Base-by-base conservation (phyloP, 805 yeast species). In the Ogataea allantospora region DNA sequence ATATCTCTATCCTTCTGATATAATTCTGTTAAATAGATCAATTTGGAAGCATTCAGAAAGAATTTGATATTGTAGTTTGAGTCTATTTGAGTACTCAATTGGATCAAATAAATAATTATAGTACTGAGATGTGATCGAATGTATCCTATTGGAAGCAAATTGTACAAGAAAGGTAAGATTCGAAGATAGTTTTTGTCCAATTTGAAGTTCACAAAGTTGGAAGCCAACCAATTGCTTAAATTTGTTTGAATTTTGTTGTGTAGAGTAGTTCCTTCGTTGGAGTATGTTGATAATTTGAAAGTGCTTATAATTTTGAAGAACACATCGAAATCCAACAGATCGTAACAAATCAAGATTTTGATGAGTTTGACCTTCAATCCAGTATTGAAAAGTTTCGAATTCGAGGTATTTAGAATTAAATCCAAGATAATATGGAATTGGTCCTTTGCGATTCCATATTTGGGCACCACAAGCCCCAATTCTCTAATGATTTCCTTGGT, bases 121-220 rank as follows among this genome's bases (percentile, higher is more conserved):
- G 43, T 30, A 13, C 49, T 22, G n/a, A 58, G 35, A 27, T 44
- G 29, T 3, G 27, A 20, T 35, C 62, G 40, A 5, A 55, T 29
- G 38, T 58, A 60, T 2, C 60, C 63, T 17, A 57, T 51, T 11
- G 57, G 48, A 3, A 59, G 45, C 28, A 53, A 33, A 30, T 53
- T 50, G 43, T 51, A 59, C 10, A 58, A 8, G 11, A 50, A 40
- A 5, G 59, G 51, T 10, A 56, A 40, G 2, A 57, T 12, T 13
- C 35, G 33, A 3, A 57, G 34, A 23, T 38, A 56, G 4, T 36
- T 21, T 14, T 45, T 47, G 17, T 46, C 46, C 30, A 48, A 44
- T 14, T 43, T 40, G 33, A 59, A 54, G 22, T 54, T 52, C 17
- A 30, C 37, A 32, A 55, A 55, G 27, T 54, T 47, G 6, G 31